phyloP scores from a whole-genome alignment of 192 early-diverging fungal species.

The Umbelopsis vinacea region DNA sequence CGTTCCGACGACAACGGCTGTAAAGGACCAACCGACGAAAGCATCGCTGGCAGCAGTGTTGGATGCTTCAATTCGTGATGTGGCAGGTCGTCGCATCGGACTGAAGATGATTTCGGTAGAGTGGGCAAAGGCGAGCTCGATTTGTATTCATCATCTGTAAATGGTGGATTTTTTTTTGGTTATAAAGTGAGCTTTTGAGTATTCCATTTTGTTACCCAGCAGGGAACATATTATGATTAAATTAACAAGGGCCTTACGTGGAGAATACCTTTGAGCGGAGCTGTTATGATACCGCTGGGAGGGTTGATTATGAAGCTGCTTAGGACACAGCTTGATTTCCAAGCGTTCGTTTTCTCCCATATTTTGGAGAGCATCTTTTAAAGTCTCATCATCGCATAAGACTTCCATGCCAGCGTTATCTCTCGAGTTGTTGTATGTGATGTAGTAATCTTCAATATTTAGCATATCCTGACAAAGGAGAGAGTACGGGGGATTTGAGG shows the following conservation, averaged over 20 bases:
- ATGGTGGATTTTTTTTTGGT: background rate
- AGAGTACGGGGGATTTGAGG: constrained; percentile 17
- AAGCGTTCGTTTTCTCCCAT: background rate
- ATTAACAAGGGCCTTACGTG: constrained; percentile 5
- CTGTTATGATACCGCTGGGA: background rate
- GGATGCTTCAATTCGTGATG: constrained; percentile 1
- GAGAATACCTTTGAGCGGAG: background rate
- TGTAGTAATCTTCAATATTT: constrained; percentile 22
- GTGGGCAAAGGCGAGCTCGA: background rate
- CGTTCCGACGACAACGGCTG: constrained; percentile 14
- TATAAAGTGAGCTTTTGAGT: background rate
- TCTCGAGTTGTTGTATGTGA: constrained; percentile 16
- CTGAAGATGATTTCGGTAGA: background rate
- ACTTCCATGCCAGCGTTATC: constrained; percentile 17
- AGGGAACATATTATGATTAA: no score
- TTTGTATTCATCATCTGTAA: background rate
- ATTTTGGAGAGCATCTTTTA: background rate
- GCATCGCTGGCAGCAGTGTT: background rate
- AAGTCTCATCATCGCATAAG: constrained; percentile 19
- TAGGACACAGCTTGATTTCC: constrained; percentile 23
- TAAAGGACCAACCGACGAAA: background rate
- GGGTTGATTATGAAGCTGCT: constrained; percentile 4
- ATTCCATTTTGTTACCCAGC: background rate
- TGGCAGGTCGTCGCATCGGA: background rate
- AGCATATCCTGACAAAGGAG: constrained; percentile 13